Evolutionary conservation across 257 asterid species (phyloP), one percentile per base, ranked within the genome.

Genomic region (Fraxinus anomala): DNA sequence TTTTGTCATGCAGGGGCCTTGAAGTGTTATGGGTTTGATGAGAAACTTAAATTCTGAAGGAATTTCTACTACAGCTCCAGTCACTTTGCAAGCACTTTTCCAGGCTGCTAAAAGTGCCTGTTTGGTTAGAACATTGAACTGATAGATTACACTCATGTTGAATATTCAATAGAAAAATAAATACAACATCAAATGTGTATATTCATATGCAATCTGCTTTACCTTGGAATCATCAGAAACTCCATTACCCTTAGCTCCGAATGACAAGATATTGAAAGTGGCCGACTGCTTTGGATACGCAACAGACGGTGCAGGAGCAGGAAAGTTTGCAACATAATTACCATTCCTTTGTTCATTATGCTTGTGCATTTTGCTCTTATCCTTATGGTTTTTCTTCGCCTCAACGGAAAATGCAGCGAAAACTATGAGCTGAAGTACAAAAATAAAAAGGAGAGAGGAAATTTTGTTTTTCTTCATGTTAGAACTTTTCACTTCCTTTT

Each of bases 1-100:
- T 81, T 82, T 75, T n/a, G 94, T 96, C 89, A 77, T 76, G 75
- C 97, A 93, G 47, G 97, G 96, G 14, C 97, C 97, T 85, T 90
- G 87, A 70, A 93, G 96, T 44, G 87, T 90, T 16, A 86, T 73
- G 19, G 98, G 94, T 74, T 89, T 88, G 76, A 93, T 91, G 68
- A 91, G 79, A 72, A 93, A 90, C 79, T 83, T 82, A 49, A 39
- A 78, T 42, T 77, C 85, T 13, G 88, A 65, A 70, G 98, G 98
- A 76, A 91, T 80, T 51, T 74, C 75, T 5, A 93, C 65, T 0
- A 82, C 79, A 37, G 93, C 92, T 77, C 96, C 93, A 1, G 81
- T 42, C 11, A 87, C 83, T 76, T 75, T 83, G 83, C 98, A 93
- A 26, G 96, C 94, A 68, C 82, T 85, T 72, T 84, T 84, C 98